A percentile compares a stretch with the other conserved stretches of the same genome.
These are phyloP conservation scores for Aquilaria sinensis DNA, from an alignment of 345 rosid species.

Conservation along the genomic window DNA sequence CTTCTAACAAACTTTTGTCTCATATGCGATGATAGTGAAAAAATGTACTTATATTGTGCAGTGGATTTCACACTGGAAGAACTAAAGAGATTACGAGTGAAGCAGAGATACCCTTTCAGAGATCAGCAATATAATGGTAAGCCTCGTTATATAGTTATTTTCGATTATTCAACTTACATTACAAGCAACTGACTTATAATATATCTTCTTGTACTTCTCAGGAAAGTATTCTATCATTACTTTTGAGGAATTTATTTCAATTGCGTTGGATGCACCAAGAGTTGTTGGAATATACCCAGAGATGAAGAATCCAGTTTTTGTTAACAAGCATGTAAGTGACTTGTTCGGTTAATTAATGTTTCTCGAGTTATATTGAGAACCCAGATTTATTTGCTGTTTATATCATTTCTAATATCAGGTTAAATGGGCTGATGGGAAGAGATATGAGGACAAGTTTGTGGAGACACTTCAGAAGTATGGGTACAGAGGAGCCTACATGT, in stretches of 20 bases:
- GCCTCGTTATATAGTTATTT: not conserved
- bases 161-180: not conserved
- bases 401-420: conserved; percentile 31
- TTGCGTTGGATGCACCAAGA: conserved; percentile 70
- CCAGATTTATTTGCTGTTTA: not conserved
- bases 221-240: conserved; percentile 71
- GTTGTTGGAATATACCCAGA: conserved; percentile 90
- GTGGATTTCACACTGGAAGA: conserved; percentile 78
- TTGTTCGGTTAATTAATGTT: not conserved
- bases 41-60: conserved; percentile 14
- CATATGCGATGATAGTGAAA: no score
- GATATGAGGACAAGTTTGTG: conserved; percentile 60
- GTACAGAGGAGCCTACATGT: conserved; percentile 67
- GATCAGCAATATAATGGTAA: conserved; percentile 79
- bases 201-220: conserved; percentile 15
- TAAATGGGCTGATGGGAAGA: conserved; percentile 67
- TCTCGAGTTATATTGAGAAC: not conserved
- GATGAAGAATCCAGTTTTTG: conserved; percentile 79
- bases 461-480: conserved; percentile 58
- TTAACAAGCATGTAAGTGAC: conserved; percentile 60
- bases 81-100: conserved; percentile 52
- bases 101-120: conserved; percentile 67
- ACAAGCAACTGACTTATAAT: no score
- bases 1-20: no score
- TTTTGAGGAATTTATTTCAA: conserved; percentile 72